Base-by-base conservation (phyloP, 192 early-diverging fungal species). In the Coemansia sp. region DNA sequence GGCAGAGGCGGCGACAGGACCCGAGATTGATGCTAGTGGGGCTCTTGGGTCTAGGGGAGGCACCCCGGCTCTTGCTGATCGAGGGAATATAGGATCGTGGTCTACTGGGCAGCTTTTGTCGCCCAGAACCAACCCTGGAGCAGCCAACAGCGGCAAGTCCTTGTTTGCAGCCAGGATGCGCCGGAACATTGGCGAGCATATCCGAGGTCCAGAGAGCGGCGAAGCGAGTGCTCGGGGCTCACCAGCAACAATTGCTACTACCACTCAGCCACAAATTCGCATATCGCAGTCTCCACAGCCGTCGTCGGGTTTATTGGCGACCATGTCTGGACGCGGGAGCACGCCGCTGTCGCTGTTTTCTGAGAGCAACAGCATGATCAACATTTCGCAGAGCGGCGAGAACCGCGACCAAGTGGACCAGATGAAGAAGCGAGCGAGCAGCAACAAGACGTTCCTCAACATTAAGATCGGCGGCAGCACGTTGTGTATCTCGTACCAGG, bases 371-470 rank as follows among this genome's bases (percentile, higher is more conserved):
- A 66, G 68, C 60, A 76, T 66, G 74, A 77, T 75, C 55, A 66
- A 63, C 62, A 66, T 73, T 17, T 70, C 78, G 41, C 64, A 71
- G 41, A 69, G 74, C 51, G 65, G 69, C 37, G 73, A 79, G 25
- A 75, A 80, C 75, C 72, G 72, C n/a, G 45, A 58, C 50, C 70
- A 86, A 87, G 72, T 96, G 2, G 83, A 86, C 61, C 86, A 93
- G 62, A 96, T 97, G 94, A 94, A 95, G 73, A 79, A 81, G 51
- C 80, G 95, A 8, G 94, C 95, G 11, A 88, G 90, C 29, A 80
- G 90, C 63, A 96, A 95, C 80, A 87, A 88, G 62, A 92, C 92
- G 37, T 97, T 97, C 82, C 88, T 97, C 23, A 90, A 95, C 73
- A 92, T 97, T 72, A 95, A 94, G 57, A 87, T 97, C 31, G 93